phyloP scores from a whole-genome alignment of 495 filamentous ascomycete genomes.

The Neurospora sp. region DNA sequence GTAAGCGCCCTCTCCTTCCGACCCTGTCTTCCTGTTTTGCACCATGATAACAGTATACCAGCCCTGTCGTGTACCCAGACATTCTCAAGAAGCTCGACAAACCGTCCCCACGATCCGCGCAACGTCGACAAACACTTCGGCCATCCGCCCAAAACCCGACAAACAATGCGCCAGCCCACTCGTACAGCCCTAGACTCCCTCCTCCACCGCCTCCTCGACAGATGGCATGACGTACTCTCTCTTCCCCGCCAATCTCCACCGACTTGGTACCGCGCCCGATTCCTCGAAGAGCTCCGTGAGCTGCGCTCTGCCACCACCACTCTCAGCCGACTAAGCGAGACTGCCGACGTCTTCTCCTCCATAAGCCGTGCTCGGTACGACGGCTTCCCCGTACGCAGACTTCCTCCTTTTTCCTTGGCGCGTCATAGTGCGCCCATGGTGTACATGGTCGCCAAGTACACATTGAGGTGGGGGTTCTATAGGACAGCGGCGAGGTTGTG shows the following conservation, averaged over 20 bases:
- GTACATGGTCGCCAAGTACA: slow-evolving; percentile 45
- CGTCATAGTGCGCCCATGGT: slow-evolving; percentile 25
- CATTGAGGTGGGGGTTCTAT: slow-evolving; percentile 41
- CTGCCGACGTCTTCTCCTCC: slow-evolving; percentile 43
- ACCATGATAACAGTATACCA: neutral
- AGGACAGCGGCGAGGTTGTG: slow-evolving; percentile 31
- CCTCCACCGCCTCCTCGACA: slow-evolving; percentile 22
- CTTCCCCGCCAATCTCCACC: slow-evolving; percentile 29
- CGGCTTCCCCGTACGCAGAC: slow-evolving; percentile 24
- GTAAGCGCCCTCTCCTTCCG: neutral
- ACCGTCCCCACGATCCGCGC: neutral
- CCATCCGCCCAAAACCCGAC: neutral
- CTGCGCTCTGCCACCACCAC: slow-evolving; percentile 22
- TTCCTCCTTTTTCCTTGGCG: slow-evolving; percentile 22
- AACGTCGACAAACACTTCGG: neutral
- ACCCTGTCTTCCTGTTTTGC: neutral
- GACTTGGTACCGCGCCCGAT: slow-evolving; percentile 37
- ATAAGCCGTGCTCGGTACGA: slow-evolving; percentile 34
- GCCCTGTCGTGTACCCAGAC: neutral
- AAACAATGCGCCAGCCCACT: neutral
- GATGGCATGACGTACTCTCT: slow-evolving; percentile 32
- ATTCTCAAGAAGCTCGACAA: neutral
- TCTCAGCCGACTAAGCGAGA: slow-evolving; percentile 37
- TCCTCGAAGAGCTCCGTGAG: slow-evolving; percentile 38
- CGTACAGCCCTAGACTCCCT: neutral